Evolutionary conservation across 495 filamentous ascomycete species (phyloP), one percentile per base, ranked within the genome.

Genomic region (Oleoguttula mirabilis): DNA sequence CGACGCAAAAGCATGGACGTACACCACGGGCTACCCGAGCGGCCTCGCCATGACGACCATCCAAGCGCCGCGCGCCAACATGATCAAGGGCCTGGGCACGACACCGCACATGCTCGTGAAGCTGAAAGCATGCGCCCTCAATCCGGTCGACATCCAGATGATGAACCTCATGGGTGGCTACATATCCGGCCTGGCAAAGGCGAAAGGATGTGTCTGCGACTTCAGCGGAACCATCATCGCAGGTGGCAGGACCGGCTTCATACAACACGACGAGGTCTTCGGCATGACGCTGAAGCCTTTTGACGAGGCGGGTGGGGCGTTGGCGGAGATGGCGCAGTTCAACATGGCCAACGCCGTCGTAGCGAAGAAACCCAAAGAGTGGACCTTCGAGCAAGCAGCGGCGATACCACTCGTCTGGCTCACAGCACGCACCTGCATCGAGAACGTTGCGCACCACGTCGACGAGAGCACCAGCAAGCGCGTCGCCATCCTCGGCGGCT

Each of bases 111-210:
- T 58, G 27, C 47, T 56, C 4, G 48, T 60, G 14, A 45, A 51
- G 35, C 44, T 56, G 23, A 44, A 58, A 17, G 55, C 57, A 2
- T 49, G 49, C 15, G 57, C 55, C 28, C 54, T 60, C 19, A 60
- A 60, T 36, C 57, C 57, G 2, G 57, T 58, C 11, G 57, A 58
- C 34, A 43, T 60, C 41, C 57, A 58, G 40, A 52, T 60, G 23
- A 55, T 48, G 48, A 57, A 57, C 23, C 46, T 54, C 21, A 43
- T 48, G 2, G 10, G 4, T 52, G 49, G 48, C 30, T n/a, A 16
- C 10, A n/a, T 52, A 21, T 48, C 52, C 24, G 36, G 32, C 28
- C 3, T 3, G n/a, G 24, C 33, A 16, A 58, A 54, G 36, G 52
- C 46, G 25, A 54, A 48, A 20, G 31, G 20, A 10, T 35, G 42